These are phyloP conservation scores for Biscogniauxia sp. DNA, from an alignment of 2,329 filamentous ascomycete genomes.

Conservation along the genomic window DNA sequence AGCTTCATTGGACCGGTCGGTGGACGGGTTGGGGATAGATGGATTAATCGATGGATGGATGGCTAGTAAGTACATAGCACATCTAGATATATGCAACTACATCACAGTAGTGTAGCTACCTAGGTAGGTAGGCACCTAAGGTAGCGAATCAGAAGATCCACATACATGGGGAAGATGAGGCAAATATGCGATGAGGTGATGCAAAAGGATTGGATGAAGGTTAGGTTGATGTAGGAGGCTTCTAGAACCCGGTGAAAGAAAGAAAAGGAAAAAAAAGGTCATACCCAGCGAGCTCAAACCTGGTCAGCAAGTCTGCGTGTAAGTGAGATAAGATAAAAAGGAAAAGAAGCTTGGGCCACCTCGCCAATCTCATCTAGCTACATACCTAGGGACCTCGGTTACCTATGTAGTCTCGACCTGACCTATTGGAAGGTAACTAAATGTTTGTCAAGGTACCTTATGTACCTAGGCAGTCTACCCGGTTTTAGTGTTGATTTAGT, in stretches of 20 bases:
- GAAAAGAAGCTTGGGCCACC: background rate
- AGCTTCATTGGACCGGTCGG: background rate
- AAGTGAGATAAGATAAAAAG: background rate
- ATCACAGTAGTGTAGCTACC: conserved; percentile 4
- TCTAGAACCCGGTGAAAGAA: background rate
- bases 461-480: no score
- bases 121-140: background rate
- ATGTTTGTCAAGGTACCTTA: no score
- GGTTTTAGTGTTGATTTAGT: no score
- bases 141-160: background rate
- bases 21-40: background rate
- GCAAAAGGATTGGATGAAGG: background rate
- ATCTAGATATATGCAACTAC: conserved; percentile 2
- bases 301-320: background rate
- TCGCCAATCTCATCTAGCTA: background rate
- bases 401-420: background rate
- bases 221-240: background rate
- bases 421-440: no score
- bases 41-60: no score
- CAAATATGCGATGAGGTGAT: background rate
- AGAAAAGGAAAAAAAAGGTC: background rate
- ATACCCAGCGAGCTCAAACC: background rate
- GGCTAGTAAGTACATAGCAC: background rate
- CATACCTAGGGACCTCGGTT: no score
- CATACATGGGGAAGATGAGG: background rate